phyloP scores from a whole-genome alignment of 2,329 filamentous ascomycete species.

The Blastomyces emzantsi region DNA sequence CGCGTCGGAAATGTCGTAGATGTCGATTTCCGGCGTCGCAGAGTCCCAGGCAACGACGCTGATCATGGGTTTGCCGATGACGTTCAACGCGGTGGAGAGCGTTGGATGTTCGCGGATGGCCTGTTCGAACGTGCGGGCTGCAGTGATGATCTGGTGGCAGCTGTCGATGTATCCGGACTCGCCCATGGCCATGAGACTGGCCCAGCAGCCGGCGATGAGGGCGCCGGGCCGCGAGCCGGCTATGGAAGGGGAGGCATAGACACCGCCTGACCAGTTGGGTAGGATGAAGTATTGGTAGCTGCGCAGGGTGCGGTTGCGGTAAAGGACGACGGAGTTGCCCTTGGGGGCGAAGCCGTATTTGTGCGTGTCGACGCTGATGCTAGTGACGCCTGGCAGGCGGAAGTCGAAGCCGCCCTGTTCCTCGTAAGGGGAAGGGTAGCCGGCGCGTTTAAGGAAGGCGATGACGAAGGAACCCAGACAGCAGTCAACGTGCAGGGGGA shows the following conservation, averaged over 20 bases:
- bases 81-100: slow-evolving; percentile 62
- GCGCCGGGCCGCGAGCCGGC: slow-evolving; percentile 88
- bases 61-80: slow-evolving; percentile 79
- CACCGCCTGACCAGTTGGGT: slow-evolving; percentile 88
- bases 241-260: slow-evolving; percentile 88
- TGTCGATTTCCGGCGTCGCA: slow-evolving; percentile 61
- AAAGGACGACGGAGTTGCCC: slow-evolving; percentile 87
- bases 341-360: slow-evolving; percentile 99
- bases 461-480: slow-evolving; percentile 94
- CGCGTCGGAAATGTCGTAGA: slow-evolving; percentile 88
- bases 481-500: slow-evolving; percentile 94
- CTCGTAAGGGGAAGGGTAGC: slow-evolving; percentile 53
- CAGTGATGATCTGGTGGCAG: slow-evolving; percentile 79
- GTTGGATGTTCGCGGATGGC: slow-evolving; percentile 61
- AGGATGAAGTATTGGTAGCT: slow-evolving; percentile 95
- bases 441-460: slow-evolving; percentile 84
- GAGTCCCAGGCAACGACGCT: slow-evolving; percentile 82
- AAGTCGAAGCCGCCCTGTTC: slow-evolving; percentile 87
- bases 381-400: slow-evolving; percentile 84
- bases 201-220: slow-evolving; percentile 93
- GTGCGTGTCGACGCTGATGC: slow-evolving; percentile 94
- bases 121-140: slow-evolving; percentile 70
- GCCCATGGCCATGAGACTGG: slow-evolving; percentile 78
- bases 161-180: slow-evolving; percentile 80
- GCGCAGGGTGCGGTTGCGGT: slow-evolving; percentile 69